These are phyloP conservation scores for Phytophthora pistaciae DNA, from an alignment of 352 stramenopile species.

Conservation along the genomic window DNA sequence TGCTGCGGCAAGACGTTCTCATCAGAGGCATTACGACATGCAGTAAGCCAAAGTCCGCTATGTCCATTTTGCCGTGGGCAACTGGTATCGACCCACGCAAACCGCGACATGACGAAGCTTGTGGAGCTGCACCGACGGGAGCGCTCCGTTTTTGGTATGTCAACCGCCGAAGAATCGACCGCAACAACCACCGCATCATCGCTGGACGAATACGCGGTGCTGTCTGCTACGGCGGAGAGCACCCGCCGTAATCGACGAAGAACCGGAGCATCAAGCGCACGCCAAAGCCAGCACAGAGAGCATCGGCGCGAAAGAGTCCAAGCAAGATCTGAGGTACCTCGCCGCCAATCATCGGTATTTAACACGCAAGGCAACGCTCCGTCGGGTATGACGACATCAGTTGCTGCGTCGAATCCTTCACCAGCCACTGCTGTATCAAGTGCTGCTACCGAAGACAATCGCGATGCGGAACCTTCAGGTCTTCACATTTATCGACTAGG, in stretches of 20 bases:
- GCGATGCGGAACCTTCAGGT: slow-evolving; percentile 3
- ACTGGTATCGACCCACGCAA: slow-evolving; percentile 5
- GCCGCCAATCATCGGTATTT: slow-evolving; percentile 4
- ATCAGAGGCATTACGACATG: not conserved
- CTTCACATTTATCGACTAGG: slow-evolving; percentile 4
- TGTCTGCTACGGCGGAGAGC: not conserved
- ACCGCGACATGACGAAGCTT: slow-evolving; percentile 19
- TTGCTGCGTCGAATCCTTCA: not conserved
- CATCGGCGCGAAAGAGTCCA: slow-evolving; percentile 20
- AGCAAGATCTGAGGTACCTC: slow-evolving; percentile 8
- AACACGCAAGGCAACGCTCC: not conserved
- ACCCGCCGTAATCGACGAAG: slow-evolving; percentile 2
- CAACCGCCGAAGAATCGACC: not conserved
- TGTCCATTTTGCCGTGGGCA: slow-evolving; percentile 24
- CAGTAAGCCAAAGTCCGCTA: not conserved
- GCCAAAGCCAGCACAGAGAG: slow-evolving; percentile 16
- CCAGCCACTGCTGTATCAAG: not conserved
- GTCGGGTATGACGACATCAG: not conserved
- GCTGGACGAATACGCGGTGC: not conserved
- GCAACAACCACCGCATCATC: not conserved
- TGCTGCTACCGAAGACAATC: not conserved
- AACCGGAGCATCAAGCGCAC: slow-evolving; percentile 9
- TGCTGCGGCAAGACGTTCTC: slow-evolving; percentile 31
- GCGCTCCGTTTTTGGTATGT: slow-evolving; percentile 13
- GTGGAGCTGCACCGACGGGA: slow-evolving; percentile 28